Percentiles rank a stretch among this genome's conserved stretches.
Conservation (phyloP, 306 rosid species). For the Prunus salicina region DNA sequence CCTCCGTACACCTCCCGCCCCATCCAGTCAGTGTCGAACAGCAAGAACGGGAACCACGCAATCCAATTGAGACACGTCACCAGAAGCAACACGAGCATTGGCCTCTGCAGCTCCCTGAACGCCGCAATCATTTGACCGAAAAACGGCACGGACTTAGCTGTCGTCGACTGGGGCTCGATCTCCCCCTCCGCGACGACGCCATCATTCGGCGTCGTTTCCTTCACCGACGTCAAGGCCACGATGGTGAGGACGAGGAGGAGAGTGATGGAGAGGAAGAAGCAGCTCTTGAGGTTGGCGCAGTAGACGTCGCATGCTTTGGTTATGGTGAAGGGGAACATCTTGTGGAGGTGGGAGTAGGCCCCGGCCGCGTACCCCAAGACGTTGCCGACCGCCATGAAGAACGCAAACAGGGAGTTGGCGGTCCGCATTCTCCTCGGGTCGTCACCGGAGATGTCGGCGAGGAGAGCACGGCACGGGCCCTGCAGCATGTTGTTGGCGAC, state of each 20-base stretch:
- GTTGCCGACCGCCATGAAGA: constrained; percentile 86
- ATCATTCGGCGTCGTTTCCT: constrained; percentile 25
- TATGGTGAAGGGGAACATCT: constrained; percentile 52
- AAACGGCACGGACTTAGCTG: constrained; percentile 21
- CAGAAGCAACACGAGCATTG: constrained; percentile 69
- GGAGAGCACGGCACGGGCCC: constrained; percentile 69
- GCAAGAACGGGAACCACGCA: constrained; percentile 85
- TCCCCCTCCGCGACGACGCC: background rate
- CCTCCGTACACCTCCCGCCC: constrained; percentile 89
- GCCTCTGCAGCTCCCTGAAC: constrained; percentile 44
- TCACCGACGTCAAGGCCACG: constrained; percentile 38
- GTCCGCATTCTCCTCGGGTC: constrained; percentile 44
- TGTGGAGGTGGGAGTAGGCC: constrained; percentile 40
- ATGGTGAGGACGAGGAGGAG: constrained; percentile 32
- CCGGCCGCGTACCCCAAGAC: constrained; percentile 80
- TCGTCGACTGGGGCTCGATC: background rate
- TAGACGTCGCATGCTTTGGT: constrained; percentile 68
- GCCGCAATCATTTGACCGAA: constrained; percentile 58
- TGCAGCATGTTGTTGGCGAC: constrained; percentile 81
- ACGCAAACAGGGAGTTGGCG: constrained; percentile 56
- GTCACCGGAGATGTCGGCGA: constrained; percentile 59
- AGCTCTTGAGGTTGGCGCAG: constrained; percentile 79
- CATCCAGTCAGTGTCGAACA: constrained; percentile 97
- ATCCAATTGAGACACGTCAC: constrained; percentile 88
- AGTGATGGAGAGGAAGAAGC: constrained; percentile 67